Evolutionary conservation across 306 rosid genomes (phyloP), one percentile per base, ranked within the genome.

Genomic region (Glycine soja): DNA sequence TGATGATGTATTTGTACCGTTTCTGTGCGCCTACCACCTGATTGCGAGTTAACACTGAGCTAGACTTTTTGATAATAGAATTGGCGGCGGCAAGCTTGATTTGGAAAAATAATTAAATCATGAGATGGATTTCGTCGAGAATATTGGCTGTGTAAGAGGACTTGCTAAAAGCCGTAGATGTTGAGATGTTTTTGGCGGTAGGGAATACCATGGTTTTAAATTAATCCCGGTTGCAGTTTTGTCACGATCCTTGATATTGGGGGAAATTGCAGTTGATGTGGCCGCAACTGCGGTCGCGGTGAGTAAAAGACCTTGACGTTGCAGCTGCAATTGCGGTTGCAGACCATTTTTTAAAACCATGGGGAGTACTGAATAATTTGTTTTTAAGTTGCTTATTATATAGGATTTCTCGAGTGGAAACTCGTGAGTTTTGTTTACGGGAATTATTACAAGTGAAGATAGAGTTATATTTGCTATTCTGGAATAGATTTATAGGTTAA

Each of bases 61-160:
- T 24, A 24, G 30, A 24, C 30, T 0, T 24, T 24, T 24, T 24
- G 30, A 24, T 24, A 24, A 24, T 24, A 3, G 54, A 68, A 48
- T 50, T 82, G 7, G 48, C 7, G 8, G 53, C 58, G 48, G 74
- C 32, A n/a, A 53, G 75, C 53, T 72, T 43, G 63, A 72, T 83
- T 52, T 24, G 6, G 64, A 46, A 4, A 71, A 32, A 12, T 50
- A 4, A 32, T 62, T 68, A 76, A 52, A 14, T 64, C 36, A 8
- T 13, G 15, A 64, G 62, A 64, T 76, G 7, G 50, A 14, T n/a
- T 76, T 61, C 0, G 62, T 70, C 15, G 42, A 6, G 10, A 62
- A 36, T 42, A 6, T 15, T 8, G 43, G 54, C 43, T 50, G 9
- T 72, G 71, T 62, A 7, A 59, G 56, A 38, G 36, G 18, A 64